phyloP scores from a whole-genome alignment of 129 eudicot genomes.

The Flaveria bidentis region DNA sequence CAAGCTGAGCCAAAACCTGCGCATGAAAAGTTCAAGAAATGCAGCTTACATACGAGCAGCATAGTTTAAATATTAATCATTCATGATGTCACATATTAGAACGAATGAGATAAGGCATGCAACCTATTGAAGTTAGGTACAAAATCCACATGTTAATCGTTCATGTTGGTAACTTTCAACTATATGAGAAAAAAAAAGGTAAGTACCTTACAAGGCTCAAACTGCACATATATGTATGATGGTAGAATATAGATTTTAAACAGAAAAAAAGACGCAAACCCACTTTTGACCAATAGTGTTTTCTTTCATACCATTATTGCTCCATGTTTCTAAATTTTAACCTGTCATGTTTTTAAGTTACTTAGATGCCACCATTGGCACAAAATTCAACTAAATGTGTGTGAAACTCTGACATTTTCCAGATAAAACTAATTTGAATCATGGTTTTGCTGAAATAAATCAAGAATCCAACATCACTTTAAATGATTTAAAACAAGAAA shows the following conservation, averaged over 20 bases:
- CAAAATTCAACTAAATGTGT: not conserved
- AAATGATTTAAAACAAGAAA: not conserved
- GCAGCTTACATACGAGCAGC: conserved; percentile 14
- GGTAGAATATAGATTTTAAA: not conserved
- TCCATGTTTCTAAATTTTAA: not conserved
- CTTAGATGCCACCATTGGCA: not conserved
- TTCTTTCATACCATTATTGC: not conserved
- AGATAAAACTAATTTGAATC: not conserved
- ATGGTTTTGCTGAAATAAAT: not conserved
- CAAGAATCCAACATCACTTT: not conserved
- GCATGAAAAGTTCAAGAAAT: conserved; percentile 5
- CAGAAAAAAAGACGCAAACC: not conserved
- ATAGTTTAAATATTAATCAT: not conserved
- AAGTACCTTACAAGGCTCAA: not conserved
- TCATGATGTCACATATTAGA: conserved; percentile 1
- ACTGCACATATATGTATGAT: not conserved
- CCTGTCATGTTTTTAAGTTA: not conserved
- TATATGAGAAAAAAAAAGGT: not conserved
- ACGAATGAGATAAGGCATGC: not conserved
- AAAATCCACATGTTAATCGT: not conserved
- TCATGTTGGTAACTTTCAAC: conserved; percentile 4
- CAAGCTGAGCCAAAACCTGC: conserved; percentile 97
- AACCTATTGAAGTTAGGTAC: not conserved
- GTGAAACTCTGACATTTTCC: not conserved
- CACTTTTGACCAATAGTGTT: not conserved